Conservation (phyloP, 108 stramenopile species). For the Phaeodactylum tricornutum region DNA sequence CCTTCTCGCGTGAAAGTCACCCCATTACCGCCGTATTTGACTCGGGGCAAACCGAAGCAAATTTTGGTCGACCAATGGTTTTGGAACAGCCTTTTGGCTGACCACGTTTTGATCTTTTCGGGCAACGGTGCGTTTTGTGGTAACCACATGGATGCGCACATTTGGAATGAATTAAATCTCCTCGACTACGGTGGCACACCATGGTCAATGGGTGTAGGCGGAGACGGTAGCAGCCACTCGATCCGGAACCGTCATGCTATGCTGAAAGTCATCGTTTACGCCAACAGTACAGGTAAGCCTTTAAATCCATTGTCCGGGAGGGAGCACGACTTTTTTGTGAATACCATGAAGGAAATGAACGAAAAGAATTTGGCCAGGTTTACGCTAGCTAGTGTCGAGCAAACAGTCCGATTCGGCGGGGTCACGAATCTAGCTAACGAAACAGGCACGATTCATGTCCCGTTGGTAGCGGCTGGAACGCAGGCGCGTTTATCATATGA, state of each 20-base stretch:
- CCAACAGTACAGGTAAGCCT: constrained; percentile 12
- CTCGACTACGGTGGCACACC: constrained; percentile 32
- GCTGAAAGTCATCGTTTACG: constrained; percentile 12
- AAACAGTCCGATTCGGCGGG: constrained; percentile 27
- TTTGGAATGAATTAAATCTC: constrained; percentile 8
- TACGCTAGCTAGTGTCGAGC: constrained; percentile 8
- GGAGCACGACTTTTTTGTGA: constrained; percentile 20
- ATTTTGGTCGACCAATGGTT: constrained; percentile 29
- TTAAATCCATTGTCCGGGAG: neutral
- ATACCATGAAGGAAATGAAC: constrained; percentile 17
- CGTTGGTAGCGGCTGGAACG: constrained; percentile 37
- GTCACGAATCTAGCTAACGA: constrained; percentile 1
- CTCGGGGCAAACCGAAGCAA: constrained; percentile 26
- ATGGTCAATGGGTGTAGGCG: constrained; percentile 22
- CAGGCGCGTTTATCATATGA: constrained; percentile 21
- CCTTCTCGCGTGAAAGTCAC: constrained; percentile 25
- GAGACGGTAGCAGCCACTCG: constrained; percentile 29
- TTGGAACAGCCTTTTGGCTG: constrained; percentile 32
- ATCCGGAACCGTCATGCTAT: constrained; percentile 35
- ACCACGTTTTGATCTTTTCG: constrained; percentile 34
- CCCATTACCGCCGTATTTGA: constrained; percentile 17
- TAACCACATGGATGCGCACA: constrained; percentile 10
- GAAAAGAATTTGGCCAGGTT: constrained; percentile 2
- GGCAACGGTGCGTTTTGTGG: constrained; percentile 47
- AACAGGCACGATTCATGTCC: constrained; percentile 10